These are phyloP conservation scores for Cordia subcordata DNA, from an alignment of 257 asterid genomes.

Conservation along the genomic window DNA sequence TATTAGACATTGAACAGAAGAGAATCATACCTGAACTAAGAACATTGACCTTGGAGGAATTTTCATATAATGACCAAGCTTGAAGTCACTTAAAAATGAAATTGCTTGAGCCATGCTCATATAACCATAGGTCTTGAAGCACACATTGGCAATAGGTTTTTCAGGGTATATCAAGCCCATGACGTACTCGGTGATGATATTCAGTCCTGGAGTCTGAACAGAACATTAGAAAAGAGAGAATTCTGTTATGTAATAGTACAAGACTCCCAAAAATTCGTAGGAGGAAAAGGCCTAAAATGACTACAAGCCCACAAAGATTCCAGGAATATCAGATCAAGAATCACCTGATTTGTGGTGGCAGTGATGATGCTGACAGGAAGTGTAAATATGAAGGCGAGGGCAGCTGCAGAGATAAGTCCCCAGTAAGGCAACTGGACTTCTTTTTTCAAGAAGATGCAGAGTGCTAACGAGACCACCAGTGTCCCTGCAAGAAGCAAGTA, in stretches of 20 bases:
- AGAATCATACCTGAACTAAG: conserved; percentile 59
- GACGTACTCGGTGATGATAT: conserved; percentile 57
- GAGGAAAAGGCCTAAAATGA: too few species aligned
- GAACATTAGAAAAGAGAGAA: background rate
- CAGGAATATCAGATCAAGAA: background rate
- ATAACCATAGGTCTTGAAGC: conserved; percentile 70
- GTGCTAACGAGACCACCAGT: conserved; percentile 33
- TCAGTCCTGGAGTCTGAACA: conserved; percentile 60
- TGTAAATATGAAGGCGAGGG: conserved; percentile 48
- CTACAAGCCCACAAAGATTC: background rate
- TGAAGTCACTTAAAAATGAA: conserved; percentile 71
- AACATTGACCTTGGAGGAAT: conserved; percentile 87
- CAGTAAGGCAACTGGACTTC: conserved; percentile 65
- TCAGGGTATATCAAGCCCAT: conserved; percentile 79
- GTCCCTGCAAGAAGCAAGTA: conserved; percentile 46
- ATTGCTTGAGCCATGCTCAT: conserved; percentile 79
- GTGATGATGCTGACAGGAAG: conserved; percentile 72
- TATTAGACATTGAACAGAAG: background rate
- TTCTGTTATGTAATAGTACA: background rate
- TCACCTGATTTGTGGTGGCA: conserved; percentile 78
- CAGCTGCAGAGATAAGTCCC: conserved; percentile 60
- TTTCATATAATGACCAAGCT: conserved; percentile 85
- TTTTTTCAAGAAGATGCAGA: conserved; percentile 48
- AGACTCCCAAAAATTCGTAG: too few species aligned
- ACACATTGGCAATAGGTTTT: conserved; percentile 68